Evolutionary conservation across 805 yeast species (phyloP).

Genomic region (Saccharomycopsis vini): DNA sequence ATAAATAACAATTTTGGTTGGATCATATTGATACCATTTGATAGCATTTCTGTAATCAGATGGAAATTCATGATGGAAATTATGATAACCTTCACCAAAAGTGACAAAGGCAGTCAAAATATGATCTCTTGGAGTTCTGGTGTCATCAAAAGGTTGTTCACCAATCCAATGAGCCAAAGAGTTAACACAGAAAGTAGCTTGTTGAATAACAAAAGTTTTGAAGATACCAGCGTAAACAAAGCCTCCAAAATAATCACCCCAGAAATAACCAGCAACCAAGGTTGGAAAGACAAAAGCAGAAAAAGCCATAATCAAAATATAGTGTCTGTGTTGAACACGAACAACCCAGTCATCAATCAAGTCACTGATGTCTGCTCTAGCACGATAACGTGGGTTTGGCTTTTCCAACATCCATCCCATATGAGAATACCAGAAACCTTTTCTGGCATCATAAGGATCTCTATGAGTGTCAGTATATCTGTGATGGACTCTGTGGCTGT

Average conservation of each 20-base stretch:
- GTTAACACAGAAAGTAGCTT: constrained; percentile 80
- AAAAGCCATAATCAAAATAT: constrained; percentile 49
- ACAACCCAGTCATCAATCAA: constrained; percentile 73
- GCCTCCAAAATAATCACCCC: constrained; percentile 63
- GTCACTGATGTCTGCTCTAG: constrained; percentile 75
- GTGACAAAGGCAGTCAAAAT: constrained; percentile 73
- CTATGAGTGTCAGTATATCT: constrained; percentile 75
- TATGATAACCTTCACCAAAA: constrained; percentile 85
- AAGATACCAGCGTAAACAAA: constrained; percentile 68
- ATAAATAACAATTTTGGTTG: constrained; percentile 62
- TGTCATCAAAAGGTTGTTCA: constrained; percentile 76
- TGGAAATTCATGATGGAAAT: constrained; percentile 88
- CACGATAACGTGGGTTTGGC: constrained; percentile 75
- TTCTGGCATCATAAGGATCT: constrained; percentile 82
- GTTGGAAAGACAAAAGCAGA: constrained; percentile 58
- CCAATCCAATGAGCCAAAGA: constrained; percentile 85
- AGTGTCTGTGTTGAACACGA: constrained; percentile 74
- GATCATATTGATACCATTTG: constrained; percentile 83
- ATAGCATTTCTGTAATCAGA: constrained; percentile 82
- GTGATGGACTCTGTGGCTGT: constrained; percentile 78
- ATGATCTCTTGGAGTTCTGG: constrained; percentile 82
- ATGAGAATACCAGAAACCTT: constrained; percentile 78
- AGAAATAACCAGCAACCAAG: constrained; percentile 43
- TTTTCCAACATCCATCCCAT: constrained; percentile 79
- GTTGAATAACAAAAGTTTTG: constrained; percentile 64